Base-by-base conservation (phyloP, 495 filamentous ascomycete species). In the Sphaerosporella brunnea region DNA sequence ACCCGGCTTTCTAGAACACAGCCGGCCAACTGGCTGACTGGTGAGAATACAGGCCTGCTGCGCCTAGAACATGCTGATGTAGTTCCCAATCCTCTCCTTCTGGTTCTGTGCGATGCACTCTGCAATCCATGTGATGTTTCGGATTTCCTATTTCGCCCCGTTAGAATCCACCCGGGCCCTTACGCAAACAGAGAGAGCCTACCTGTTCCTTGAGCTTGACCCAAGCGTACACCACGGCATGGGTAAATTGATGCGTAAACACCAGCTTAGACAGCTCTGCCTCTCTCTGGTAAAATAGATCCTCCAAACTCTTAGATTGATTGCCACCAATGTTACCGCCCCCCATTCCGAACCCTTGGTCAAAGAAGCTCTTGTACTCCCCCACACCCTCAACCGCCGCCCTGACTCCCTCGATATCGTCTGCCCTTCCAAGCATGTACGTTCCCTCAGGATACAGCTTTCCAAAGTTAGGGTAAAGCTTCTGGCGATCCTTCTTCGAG, bases 71-170 rank as follows among this genome's bases (percentile, higher is more conserved):
- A 96, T 87, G 66, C 85, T 94, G 61, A 97, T 96, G 65, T 94
- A 99, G 64, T 95, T 99, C 54, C 79, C 77, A 61, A 99, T 96
- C 63, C 90, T 75, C 65, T 99, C 90, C 69, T 96, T 99, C 71
- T 99, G 90, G 69, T 93, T 93, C 66, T 99, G 90, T 39, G 90
- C 90, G 74, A 99, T 99, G 67, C 90, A 99, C 65, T 99, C 90
- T 5, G 92, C 78, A 60, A 99, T 99, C 90, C 90, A 99, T 38
- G 88, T 96, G 59, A 99, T 90, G 60, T 99, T 99, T 32, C 90
- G 82, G 62, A 96, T 93, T 80, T 99, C 90, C 90, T 93, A 50
- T 37, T 37, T 5, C 7, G 35, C n/a, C n/a, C n/a, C n/a, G n/a
- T n/a, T n/a, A n/a, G n/a, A n/a, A n/a, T n/a, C n/a, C n/a, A n/a